Evolutionary conservation across 2,329 filamentous ascomycete genomes (phyloP).

Genomic region (Fusarium papillatum): DNA sequence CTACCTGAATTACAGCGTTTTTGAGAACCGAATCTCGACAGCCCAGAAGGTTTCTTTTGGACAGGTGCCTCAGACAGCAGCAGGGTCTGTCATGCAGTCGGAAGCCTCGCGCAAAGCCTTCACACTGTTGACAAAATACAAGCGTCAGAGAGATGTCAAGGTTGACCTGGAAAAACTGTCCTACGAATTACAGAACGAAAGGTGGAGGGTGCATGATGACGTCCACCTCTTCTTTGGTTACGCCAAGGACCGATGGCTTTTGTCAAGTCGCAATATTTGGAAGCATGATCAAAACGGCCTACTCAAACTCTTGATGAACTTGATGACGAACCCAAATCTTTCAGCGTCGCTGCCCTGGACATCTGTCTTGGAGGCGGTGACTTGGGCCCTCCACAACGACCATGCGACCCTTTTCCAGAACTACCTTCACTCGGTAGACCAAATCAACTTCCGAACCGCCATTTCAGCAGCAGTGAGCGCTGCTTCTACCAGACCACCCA

Average conservation of each 20-base stretch:
- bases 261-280: too few species aligned
- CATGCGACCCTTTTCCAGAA: too few species aligned
- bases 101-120: background rate
- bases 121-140: background rate
- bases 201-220: background rate
- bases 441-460: too few species aligned
- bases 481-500: too few species aligned
- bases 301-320: too few species aligned
- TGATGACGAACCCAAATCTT: too few species aligned
- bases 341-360: too few species aligned
- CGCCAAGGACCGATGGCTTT: background rate
- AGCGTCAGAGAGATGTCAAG: fast-evolving
- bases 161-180: background rate
- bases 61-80: background rate
- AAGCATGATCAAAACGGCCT: too few species aligned
- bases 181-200: background rate
- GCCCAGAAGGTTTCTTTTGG: background rate
- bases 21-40: background rate
- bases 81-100: background rate
- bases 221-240: background rate
- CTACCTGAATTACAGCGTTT: background rate
- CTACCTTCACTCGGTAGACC: too few species aligned
- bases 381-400: too few species aligned
- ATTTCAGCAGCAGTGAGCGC: too few species aligned
- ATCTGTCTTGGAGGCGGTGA: too few species aligned